phyloP scores from a whole-genome alignment of 1,139 yeast genomes.

The Casaregolazyma suthepensis region DNA sequence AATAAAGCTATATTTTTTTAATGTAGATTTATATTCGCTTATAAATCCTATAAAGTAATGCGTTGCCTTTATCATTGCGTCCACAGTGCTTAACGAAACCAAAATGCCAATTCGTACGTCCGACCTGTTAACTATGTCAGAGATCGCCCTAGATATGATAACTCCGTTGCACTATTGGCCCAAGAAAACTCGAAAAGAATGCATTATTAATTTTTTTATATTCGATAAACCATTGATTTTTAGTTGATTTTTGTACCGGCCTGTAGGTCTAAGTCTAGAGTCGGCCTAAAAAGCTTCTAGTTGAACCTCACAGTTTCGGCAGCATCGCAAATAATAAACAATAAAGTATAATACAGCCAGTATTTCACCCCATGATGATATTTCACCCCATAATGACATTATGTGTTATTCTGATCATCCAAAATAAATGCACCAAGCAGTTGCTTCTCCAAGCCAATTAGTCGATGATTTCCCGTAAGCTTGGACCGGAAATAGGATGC shows the following conservation, averaged over 20 bases:
- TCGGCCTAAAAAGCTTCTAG: not conserved
- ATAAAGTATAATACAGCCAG: not conserved
- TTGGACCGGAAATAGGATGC: not conserved
- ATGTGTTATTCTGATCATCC: not conserved
- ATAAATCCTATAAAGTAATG: too few relatives aligned
- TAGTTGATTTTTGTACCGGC: not conserved
- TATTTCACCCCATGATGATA: not conserved
- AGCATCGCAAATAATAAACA: not conserved
- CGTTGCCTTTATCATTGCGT: too few relatives aligned
- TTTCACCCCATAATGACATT: not conserved
- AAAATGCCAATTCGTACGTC: too few relatives aligned
- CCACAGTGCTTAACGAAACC: too few relatives aligned
- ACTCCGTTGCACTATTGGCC: too few relatives aligned
- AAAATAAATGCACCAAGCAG: constrained; percentile 9
- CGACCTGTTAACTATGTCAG: too few relatives aligned
- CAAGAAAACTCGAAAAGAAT: not conserved
- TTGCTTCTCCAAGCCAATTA: constrained; percentile 11
- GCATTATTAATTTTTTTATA: not conserved
- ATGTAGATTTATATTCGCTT: too few relatives aligned
- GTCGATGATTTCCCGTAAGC: constrained; percentile 3
- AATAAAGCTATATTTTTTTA: too few relatives aligned
- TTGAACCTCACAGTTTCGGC: too few relatives aligned
- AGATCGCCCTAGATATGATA: too few relatives aligned
- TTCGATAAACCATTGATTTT: not conserved
- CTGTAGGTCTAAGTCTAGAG: not conserved